A percentile compares a stretch with the other conserved stretches of the same genome.
Conservation (phyloP, 2,329 filamentous ascomycete genomes). For the Madurella mycetomatis region DNA sequence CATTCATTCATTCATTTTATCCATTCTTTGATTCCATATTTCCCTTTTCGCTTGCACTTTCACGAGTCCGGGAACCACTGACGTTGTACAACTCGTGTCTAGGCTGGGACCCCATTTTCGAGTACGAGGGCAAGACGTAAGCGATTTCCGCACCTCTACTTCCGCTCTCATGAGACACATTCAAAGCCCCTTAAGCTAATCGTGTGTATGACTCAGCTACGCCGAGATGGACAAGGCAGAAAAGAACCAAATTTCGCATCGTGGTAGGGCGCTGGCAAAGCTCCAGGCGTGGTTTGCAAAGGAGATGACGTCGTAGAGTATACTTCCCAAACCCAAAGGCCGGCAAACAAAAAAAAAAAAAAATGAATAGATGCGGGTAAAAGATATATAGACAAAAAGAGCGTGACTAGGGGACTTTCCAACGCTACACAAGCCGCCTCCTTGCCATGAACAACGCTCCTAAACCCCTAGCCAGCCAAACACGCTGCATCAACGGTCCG, state of each 20-base stretch:
- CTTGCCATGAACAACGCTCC: too few species aligned
- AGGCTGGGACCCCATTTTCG: slow-evolving; percentile 95
- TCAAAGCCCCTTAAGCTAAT: neutral
- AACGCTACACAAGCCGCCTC: too few species aligned
- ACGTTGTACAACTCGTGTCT: neutral
- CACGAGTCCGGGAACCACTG: neutral
- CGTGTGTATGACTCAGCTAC: slow-evolving; percentile 47
- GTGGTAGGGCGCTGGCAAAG: slow-evolving; percentile 80
- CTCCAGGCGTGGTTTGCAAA: slow-evolving; percentile 73
- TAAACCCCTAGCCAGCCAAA: too few species aligned
- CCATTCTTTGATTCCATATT: neutral
- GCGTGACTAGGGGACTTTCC: too few species aligned
- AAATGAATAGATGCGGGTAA: neutral
- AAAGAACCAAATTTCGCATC: slow-evolving; percentile 93
- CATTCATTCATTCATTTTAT: neutral
- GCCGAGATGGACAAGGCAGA: slow-evolving; percentile 88
- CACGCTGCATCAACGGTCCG: too few species aligned
- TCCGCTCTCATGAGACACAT: too few species aligned
- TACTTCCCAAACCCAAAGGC: too few species aligned
- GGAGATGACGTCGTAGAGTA: slow-evolving; percentile 25
- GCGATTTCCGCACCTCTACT: slow-evolving; percentile 25
- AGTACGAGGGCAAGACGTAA: slow-evolving; percentile 81
- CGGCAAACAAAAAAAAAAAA: neutral
- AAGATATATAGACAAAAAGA: too few species aligned
- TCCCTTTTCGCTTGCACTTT: too few species aligned